Percentiles rank a stretch among this genome's conserved stretches.
These are phyloP conservation scores for Gnomoniopsis smithogilvyi DNA, from an alignment of 2,329 filamentous ascomycete genomes.

Conservation along the genomic window DNA sequence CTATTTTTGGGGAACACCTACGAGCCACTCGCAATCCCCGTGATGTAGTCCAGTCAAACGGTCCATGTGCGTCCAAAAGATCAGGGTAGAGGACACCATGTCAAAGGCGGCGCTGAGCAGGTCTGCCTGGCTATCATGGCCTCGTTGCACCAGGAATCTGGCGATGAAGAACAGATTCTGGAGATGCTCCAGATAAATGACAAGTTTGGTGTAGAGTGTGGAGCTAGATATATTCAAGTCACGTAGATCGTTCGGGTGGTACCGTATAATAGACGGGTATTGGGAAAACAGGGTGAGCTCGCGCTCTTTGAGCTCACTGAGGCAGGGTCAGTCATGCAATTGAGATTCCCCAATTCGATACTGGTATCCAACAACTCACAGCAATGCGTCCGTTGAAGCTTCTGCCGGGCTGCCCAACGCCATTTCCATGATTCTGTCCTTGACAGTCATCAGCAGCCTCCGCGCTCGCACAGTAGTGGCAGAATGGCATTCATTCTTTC, in stretches of 20 bases:
- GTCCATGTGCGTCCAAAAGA: slow-evolving; percentile 49
- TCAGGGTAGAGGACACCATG: slow-evolving; percentile 42
- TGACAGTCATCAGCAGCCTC: slow-evolving; percentile 44
- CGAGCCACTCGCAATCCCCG: slow-evolving; percentile 49
- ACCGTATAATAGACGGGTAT: slow-evolving; percentile 37
- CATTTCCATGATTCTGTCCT: slow-evolving; percentile 58
- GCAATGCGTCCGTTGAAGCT: slow-evolving; percentile 33
- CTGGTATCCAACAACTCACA: slow-evolving; percentile 21
- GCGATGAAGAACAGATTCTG: slow-evolving; percentile 59
- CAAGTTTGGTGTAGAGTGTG: slow-evolving; percentile 39
- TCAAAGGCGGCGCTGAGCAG: slow-evolving; percentile 44
- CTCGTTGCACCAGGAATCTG: slow-evolving; percentile 47
- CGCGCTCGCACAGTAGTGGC: slow-evolving; percentile 45
- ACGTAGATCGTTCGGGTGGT: slow-evolving; percentile 35
- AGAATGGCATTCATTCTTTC: slow-evolving; percentile 36
- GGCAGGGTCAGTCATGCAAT: neutral
- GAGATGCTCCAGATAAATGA: slow-evolving; percentile 47
- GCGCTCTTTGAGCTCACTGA: slow-evolving; percentile 34
- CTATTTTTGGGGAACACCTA: slow-evolving; percentile 22
- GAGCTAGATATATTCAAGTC: slow-evolving; percentile 26
- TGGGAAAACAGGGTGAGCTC: slow-evolving; percentile 30
- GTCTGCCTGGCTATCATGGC: slow-evolving; percentile 33
- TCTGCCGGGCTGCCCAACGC: slow-evolving; percentile 41
- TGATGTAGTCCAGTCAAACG: slow-evolving; percentile 36
- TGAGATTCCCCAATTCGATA: neutral